These are phyloP conservation scores for Sporobolomyces roseus DNA, from an alignment of 768 basidiomycete genomes.

Conservation along the genomic window DNA sequence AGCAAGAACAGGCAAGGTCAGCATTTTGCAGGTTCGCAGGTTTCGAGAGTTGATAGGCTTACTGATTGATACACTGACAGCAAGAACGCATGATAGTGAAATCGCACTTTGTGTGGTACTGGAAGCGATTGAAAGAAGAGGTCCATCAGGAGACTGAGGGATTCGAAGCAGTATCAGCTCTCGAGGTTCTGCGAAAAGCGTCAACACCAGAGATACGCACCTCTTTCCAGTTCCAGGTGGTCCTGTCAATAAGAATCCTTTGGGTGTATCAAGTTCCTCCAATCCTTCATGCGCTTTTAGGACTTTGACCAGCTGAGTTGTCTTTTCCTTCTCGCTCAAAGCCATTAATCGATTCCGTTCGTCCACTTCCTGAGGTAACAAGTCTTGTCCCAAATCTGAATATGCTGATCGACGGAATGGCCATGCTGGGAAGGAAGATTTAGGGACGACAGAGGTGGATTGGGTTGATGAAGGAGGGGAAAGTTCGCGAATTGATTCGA, in stretches of 20 bases:
- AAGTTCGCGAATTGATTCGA: constrained; percentile 41
- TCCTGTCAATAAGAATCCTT: constrained; percentile 50
- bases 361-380: constrained; percentile 42
- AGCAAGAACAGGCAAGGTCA: background rate
- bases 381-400: constrained; percentile 35
- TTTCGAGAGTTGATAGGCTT: constrained; percentile 4
- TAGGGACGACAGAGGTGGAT: background rate
- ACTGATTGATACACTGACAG: constrained; percentile 54
- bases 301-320: constrained; percentile 51
- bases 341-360: constrained; percentile 35
- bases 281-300: constrained; percentile 58
- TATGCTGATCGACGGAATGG: constrained; percentile 40
- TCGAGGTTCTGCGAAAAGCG: too few relatives aligned
- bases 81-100: constrained; percentile 60
- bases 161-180: background rate
- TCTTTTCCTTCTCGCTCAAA: constrained; percentile 34
- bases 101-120: constrained; percentile 57
- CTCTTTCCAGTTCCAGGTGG: constrained; percentile 32
- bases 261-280: constrained; percentile 56
- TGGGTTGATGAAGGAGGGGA: constrained; percentile 1
- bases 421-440: constrained; percentile 21
- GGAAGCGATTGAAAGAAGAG: constrained; percentile 59
- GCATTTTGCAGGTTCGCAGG: constrained; percentile 48
- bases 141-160: constrained; percentile 55
- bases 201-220: too few relatives aligned